Evolutionary conservation across 305 asterid species (phyloP).

Genomic region (Euphrasia arctica): DNA sequence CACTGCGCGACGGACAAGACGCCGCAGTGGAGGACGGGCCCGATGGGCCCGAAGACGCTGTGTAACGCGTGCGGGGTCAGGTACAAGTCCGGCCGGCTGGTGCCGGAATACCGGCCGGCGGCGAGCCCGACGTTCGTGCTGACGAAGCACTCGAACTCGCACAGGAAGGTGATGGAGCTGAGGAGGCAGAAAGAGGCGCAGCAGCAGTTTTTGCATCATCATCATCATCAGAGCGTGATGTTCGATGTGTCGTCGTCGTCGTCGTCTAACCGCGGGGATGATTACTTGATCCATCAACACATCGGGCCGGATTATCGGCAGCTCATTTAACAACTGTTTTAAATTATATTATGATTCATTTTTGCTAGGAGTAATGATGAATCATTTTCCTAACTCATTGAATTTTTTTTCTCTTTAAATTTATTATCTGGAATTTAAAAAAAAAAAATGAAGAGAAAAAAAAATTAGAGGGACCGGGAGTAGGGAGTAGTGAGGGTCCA

Average conservation of each 20-base stretch:
- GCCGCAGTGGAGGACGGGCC: conserved; percentile 74
- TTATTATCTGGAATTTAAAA: conserved; percentile 1
- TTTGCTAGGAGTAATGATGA: conserved; percentile 26
- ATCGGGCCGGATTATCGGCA: conserved; percentile 30
- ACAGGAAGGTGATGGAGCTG: conserved; percentile 60
- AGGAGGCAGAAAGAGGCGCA: conserved; percentile 57
- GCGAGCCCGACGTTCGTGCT: conserved; percentile 53
- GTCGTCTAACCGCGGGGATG: conserved; percentile 39
- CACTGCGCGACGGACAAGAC: conserved; percentile 76
- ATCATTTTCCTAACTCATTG: conserved; percentile 38
- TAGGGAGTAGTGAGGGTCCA: conserved; percentile 23
- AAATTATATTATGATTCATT: not conserved
- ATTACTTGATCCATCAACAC: conserved; percentile 77
- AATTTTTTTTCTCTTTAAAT: conserved; percentile 29
- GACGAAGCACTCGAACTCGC: conserved; percentile 66
- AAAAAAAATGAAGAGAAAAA: not conserved
- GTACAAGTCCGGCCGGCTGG: not conserved
- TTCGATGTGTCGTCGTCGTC: conserved; percentile 41
- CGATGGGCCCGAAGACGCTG: conserved; percentile 31
- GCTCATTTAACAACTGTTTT: conserved; percentile 32
- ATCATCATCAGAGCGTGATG: conserved; percentile 51
- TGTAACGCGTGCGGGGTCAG: not conserved
- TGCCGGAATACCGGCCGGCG: not conserved
- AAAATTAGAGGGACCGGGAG: conserved; percentile 15
- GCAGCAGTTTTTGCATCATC: conserved; percentile 29